Evolutionary conservation across 2,329 filamentous ascomycete genomes (phyloP), one percentile per base, ranked within the genome.

Genomic region (Ophiostoma himal-ulmi): DNA sequence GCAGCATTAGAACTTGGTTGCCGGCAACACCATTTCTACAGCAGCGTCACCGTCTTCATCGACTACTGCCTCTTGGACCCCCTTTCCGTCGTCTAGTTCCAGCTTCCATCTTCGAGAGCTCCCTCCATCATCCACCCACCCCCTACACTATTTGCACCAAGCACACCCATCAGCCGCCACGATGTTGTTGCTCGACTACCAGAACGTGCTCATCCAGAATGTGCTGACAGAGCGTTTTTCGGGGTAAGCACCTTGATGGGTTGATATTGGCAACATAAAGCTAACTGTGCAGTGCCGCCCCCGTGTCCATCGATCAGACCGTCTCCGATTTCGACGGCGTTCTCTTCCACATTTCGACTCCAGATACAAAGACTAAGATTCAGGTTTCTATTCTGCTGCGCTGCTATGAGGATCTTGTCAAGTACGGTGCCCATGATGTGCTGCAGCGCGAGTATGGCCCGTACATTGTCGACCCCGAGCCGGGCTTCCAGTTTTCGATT

Each of bases 251-350:
- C 11, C 39, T 14, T 22, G 10, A 14, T 7, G 62, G 36, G 26
- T 17, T 66, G 36, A 34, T 67, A 68, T 72, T 73, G 22, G 11
- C 17, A 67, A 17, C 30, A 2, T 17, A 17, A 64, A 65, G 36
- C 62, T 65, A 65, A 65, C 30, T 36, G 6, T 77, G n/a, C 17
- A 97, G 94, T 82, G 91, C 91, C 79, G 83, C 92, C 75, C 93
- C 93, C 71, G 87, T 88, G 72, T 93, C 92, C 76, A 97, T 99
- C 80, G 96, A 99, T 82, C 95, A 99, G 84, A 93, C 96, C 74
- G 93, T 97, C 73, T 98, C 94, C 79, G 95, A 99, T 82, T 99
- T 99, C 79, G 96, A 99, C 82, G 94, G 94, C 79, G 95, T 98
- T 76, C 96, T 92, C 75, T 99, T 98, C 82, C 95, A 99, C 81